Percentiles rank a stretch among this genome's conserved stretches.
Evolutionary conservation across 257 asterid species (phyloP).

Genomic region (Coffea eugenioides): DNA sequence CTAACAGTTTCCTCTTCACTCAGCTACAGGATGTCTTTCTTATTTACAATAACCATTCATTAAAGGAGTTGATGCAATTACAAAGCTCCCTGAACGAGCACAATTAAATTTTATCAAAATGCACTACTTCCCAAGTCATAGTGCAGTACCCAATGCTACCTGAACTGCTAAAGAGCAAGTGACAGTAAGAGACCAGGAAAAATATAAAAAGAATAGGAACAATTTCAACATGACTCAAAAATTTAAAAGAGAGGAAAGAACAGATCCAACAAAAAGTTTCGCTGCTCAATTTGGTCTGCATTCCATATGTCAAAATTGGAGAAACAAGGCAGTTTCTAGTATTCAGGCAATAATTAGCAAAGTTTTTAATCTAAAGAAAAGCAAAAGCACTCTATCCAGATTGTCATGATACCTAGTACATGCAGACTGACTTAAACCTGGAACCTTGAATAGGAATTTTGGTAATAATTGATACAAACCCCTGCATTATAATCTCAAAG

Average conservation of each 20-base stretch:
- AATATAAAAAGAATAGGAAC: background rate
- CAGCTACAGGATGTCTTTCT: background rate
- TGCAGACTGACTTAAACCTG: background rate
- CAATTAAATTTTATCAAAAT: background rate
- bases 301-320: background rate
- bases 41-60: background rate
- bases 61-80: background rate
- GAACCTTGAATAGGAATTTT: too few relatives aligned
- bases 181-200: background rate
- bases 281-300: background rate
- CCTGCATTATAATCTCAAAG: background rate
- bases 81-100: background rate
- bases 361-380: background rate
- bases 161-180: background rate
- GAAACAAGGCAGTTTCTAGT: background rate
- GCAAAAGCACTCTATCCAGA: background rate
- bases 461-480: too few relatives aligned
- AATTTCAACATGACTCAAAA: too few relatives aligned
- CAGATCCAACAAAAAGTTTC: too few relatives aligned
- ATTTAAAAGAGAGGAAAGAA: background rate
- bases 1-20: background rate
- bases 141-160: background rate
- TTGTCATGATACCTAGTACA: background rate
- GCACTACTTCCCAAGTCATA: background rate
- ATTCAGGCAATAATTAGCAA: background rate